Conservation (phyloP, 768 basidiomycete genomes). For the Tephrocybe sp. region DNA sequence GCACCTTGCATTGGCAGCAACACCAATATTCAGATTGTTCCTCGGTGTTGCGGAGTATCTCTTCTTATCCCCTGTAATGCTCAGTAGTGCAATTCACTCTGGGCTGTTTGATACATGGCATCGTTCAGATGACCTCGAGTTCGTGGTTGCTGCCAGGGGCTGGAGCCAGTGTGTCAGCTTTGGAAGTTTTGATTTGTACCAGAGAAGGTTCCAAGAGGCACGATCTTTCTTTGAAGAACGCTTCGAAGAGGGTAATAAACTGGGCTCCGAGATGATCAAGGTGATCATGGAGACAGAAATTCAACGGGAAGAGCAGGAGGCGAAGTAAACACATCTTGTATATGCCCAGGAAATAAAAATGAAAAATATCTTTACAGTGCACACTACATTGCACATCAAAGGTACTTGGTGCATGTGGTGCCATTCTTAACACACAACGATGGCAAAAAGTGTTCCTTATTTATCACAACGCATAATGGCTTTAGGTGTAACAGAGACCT, state of each 20-base stretch:
- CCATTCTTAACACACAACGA: too few relatives aligned
- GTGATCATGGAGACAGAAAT: constrained; percentile 69
- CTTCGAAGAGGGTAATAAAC: constrained; percentile 80
- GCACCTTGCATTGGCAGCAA: constrained; percentile 91
- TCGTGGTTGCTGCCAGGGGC: constrained; percentile 87
- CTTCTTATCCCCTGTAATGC: constrained; percentile 65
- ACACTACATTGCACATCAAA: too few relatives aligned
- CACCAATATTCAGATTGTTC: constrained; percentile 95
- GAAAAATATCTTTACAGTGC: too few relatives aligned
- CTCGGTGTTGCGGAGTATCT: constrained; percentile 96
- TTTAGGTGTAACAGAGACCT: too few relatives aligned
- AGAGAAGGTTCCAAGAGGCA: constrained; percentile 75
- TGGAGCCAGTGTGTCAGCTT: constrained; percentile 97
- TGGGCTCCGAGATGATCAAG: constrained; percentile 89
- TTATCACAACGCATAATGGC: too few relatives aligned
- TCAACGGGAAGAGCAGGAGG: constrained; percentile 29
- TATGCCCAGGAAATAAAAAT: too few relatives aligned
- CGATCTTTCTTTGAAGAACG: constrained; percentile 79
- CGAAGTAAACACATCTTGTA: not conserved
- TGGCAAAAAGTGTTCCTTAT: too few relatives aligned
- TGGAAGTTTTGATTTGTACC: constrained; percentile 88
- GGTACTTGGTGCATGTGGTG: too few relatives aligned
- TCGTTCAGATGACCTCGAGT: constrained; percentile 89
- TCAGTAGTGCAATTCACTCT: constrained; percentile 71
- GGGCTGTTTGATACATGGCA: constrained; percentile 76